A percentile compares a stretch with the other conserved stretches of the same genome.
phyloP scores from a whole-genome alignment of 345 rosid genomes.

The Gossypium anomalum region DNA sequence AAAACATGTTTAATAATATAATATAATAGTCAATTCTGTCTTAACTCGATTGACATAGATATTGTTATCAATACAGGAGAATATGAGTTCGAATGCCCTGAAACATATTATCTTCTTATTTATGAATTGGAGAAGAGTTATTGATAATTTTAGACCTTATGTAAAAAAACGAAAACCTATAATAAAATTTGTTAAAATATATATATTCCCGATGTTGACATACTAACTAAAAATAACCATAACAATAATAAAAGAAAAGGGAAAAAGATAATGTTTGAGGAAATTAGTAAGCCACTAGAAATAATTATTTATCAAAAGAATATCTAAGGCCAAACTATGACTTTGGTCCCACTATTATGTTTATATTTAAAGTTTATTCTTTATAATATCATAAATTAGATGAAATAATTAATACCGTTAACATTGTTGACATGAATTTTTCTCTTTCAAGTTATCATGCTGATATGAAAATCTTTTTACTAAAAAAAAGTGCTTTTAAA shows the following conservation, averaged over 20 bases:
- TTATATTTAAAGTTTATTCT: no score
- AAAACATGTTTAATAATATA: not conserved
- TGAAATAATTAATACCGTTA: no score
- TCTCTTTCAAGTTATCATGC: no score
- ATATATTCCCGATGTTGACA: not conserved
- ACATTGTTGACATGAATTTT: no score
- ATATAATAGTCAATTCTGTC: accelerated
- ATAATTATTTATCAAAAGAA: not conserved
- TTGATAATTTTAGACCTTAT: accelerated
- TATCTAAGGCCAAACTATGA: not conserved
- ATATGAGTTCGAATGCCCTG: accelerated
- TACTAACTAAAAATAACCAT: not conserved
- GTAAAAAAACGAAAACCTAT: no score
- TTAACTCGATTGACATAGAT: accelerated
- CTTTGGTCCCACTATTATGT: no score
- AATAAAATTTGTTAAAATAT: no score
- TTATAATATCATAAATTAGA: no score
- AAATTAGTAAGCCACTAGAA: not conserved
- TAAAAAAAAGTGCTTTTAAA: no score
- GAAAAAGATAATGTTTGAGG: not conserved
- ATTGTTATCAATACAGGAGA: accelerated
- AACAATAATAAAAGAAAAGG: not conserved
- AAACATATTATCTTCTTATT: accelerated
- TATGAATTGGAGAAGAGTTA: accelerated
- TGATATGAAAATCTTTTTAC: no score